Percentiles rank a stretch among this genome's conserved stretches.
phyloP scores from a whole-genome alignment of 192 early-diverging fungal genomes.

The Coemansia asiatica region DNA sequence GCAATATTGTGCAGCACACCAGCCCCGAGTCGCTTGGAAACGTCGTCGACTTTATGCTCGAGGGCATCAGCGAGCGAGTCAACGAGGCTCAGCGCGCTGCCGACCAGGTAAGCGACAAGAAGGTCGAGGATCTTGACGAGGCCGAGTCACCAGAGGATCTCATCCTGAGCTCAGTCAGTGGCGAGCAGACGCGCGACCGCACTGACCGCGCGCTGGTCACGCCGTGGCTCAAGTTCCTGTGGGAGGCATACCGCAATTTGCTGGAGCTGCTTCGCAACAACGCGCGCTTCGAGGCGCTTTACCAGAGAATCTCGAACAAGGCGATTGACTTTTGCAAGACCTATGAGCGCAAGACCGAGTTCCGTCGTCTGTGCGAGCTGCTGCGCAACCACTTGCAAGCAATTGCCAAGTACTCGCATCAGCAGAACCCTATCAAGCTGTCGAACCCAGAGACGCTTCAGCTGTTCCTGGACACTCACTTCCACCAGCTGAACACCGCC shows the following conservation, averaged over 20 bases:
- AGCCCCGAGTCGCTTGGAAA: constrained; percentile 86
- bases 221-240: constrained; percentile 98
- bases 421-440: constrained; percentile 91
- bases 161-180: constrained; percentile 91
- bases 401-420: constrained; percentile 84
- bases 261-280: constrained; percentile 98
- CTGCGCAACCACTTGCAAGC: constrained; percentile 91
- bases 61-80: constrained; percentile 83
- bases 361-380: constrained; percentile 96
- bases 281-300: constrained; percentile 87
- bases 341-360: constrained; percentile 96
- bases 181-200: constrained; percentile 92
- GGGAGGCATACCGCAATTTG: constrained; percentile 98
- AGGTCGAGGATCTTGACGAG: constrained; percentile 94
- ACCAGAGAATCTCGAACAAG: constrained; percentile 87
- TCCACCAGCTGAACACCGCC: constrained; percentile 93
- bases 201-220: constrained; percentile 98
- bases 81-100: constrained; percentile 88
- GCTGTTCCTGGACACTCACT: constrained; percentile 94
- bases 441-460: constrained; percentile 95
- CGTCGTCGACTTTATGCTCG: constrained; percentile 86
- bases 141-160: constrained; percentile 96
- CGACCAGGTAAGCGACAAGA: constrained; percentile 80
- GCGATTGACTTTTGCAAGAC: constrained; percentile 96
- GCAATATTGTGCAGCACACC: constrained; percentile 96